Conservation (phyloP, 2,329 filamentous ascomycete genomes). For the Botrytis pseudocinerea region DNA sequence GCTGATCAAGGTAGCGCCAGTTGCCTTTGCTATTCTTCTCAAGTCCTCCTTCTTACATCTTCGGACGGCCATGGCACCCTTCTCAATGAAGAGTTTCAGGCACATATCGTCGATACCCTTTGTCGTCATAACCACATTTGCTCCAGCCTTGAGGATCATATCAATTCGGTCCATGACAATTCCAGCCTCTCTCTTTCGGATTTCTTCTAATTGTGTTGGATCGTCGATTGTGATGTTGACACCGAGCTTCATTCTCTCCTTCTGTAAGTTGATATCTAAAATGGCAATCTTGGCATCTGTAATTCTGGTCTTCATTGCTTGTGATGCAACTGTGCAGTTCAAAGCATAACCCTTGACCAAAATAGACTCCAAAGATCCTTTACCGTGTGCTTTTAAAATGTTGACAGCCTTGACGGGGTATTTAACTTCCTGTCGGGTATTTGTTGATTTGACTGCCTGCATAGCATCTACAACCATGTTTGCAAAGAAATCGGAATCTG, state of each 20-base stretch:
- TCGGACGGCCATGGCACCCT: slow-evolving; percentile 91
- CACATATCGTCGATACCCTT: slow-evolving; percentile 98
- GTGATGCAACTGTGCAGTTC: slow-evolving; percentile 97
- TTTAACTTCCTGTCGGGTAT: slow-evolving; percentile 87
- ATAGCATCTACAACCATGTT: slow-evolving; percentile 98
- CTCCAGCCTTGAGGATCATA: slow-evolving; percentile 95
- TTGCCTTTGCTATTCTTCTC: slow-evolving; percentile 91
- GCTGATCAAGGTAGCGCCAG: slow-evolving; percentile 88
- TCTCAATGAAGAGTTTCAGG: slow-evolving; percentile 91
- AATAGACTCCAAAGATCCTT: slow-evolving; percentile 83
- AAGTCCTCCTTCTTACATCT: slow-evolving; percentile 99
- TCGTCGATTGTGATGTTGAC: slow-evolving; percentile 99
- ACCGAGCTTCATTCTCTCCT: slow-evolving; percentile 98
- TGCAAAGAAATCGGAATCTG: slow-evolving; percentile 94
- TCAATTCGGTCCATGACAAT: slow-evolving; percentile 94
- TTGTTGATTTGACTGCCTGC: slow-evolving; percentile 88
- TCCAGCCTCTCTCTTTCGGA: slow-evolving; percentile 85
- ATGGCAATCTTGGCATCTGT: slow-evolving; percentile 95
- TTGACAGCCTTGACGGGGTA: slow-evolving; percentile 99
- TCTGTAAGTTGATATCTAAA: slow-evolving; percentile 97
- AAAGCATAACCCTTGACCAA: slow-evolving; percentile 95
- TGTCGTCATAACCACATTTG: slow-evolving; percentile 93
- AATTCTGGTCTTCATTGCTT: slow-evolving; percentile 94
- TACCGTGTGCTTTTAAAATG: slow-evolving; percentile 96
- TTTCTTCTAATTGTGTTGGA: slow-evolving; percentile 95